phyloP scores from a whole-genome alignment of 257 asterid genomes.

The Capsicum chinense region DNA sequence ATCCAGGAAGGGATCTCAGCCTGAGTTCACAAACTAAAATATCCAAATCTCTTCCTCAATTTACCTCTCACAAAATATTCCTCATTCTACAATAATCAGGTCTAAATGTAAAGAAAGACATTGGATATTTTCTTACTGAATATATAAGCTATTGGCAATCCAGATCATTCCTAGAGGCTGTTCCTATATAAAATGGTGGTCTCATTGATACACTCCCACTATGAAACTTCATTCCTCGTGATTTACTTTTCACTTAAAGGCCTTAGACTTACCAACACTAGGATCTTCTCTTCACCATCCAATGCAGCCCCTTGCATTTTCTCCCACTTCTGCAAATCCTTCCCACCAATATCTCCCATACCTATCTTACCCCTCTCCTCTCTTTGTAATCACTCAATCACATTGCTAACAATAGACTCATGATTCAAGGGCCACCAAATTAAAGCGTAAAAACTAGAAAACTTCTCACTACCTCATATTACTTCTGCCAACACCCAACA shows the following conservation, averaged over 20 bases:
- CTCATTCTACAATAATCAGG: too few relatives aligned
- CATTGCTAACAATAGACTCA: too few relatives aligned
- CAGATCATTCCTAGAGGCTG: slow-evolving; percentile 97
- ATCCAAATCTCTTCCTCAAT: too few relatives aligned
- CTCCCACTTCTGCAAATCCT: slow-evolving; percentile 79
- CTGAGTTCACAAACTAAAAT: too few relatives aligned
- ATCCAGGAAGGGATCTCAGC: too few relatives aligned
- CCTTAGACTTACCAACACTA: too few relatives aligned
- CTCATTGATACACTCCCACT: slow-evolving; percentile 98
- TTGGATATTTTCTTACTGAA: slow-evolving; percentile 60
- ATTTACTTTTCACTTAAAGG: too few relatives aligned
- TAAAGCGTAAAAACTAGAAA: background rate
- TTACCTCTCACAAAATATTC: too few relatives aligned
- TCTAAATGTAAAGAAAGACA: slow-evolving; percentile 26
- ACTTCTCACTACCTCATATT: slow-evolving; percentile 31
- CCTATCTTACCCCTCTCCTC: slow-evolving; percentile 37
- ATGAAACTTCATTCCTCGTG: slow-evolving; percentile 92
- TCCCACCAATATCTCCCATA: slow-evolving; percentile 93
- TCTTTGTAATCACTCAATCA: slow-evolving; percentile 30
- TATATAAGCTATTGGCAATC: slow-evolving; percentile 87
- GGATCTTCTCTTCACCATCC: slow-evolving; percentile 78
- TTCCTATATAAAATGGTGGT: slow-evolving; percentile 90
- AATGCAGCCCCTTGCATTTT: slow-evolving; percentile 65
- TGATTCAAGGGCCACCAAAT: background rate
- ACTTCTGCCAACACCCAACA: slow-evolving; percentile 13